Evolutionary conservation across 2,329 filamentous ascomycete genomes (phyloP).

Genomic region (Zalaria sp.): DNA sequence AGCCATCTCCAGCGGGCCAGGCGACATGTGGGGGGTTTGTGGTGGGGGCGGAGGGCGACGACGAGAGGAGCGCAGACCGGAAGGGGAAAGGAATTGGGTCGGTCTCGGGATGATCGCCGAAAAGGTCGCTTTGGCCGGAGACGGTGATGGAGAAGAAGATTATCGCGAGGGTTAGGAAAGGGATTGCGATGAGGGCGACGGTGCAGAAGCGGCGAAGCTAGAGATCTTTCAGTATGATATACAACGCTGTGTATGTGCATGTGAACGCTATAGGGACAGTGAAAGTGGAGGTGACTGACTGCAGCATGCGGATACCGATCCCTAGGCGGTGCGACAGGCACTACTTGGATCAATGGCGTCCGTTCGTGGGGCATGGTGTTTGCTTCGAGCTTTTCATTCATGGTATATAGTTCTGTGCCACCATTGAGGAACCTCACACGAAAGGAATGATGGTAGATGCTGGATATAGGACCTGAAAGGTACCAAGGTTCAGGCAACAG

Average conservation of each 20-base stretch:
- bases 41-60: slow-evolving; percentile 9
- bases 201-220: slow-evolving; percentile 52
- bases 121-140: slow-evolving; percentile 16
- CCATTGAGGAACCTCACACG: no score
- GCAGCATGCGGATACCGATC: slow-evolving; percentile 37
- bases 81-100: not conserved
- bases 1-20: slow-evolving; percentile 30
- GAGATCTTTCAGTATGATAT: not conserved
- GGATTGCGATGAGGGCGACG: slow-evolving; percentile 31
- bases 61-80: no score
- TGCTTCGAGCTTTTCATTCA: slow-evolving; percentile 1
- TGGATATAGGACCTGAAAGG: no score
- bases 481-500: not conserved
- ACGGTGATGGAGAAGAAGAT: slow-evolving; percentile 24
- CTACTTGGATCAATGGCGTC: slow-evolving; percentile 53
- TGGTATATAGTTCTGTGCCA: not conserved
- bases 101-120: slow-evolving; percentile 18
- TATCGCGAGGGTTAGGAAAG: slow-evolving; percentile 22
- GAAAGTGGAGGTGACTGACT: slow-evolving; percentile 2
- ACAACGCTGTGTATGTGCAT: not conserved
- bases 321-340: slow-evolving; percentile 31
- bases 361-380: slow-evolving; percentile 39
- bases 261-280: not conserved
- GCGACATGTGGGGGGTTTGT: slow-evolving; percentile 17
- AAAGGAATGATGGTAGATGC: no score